Conservation (phyloP, 768 basidiomycete genomes). For the Auriscalpium vulgare region DNA sequence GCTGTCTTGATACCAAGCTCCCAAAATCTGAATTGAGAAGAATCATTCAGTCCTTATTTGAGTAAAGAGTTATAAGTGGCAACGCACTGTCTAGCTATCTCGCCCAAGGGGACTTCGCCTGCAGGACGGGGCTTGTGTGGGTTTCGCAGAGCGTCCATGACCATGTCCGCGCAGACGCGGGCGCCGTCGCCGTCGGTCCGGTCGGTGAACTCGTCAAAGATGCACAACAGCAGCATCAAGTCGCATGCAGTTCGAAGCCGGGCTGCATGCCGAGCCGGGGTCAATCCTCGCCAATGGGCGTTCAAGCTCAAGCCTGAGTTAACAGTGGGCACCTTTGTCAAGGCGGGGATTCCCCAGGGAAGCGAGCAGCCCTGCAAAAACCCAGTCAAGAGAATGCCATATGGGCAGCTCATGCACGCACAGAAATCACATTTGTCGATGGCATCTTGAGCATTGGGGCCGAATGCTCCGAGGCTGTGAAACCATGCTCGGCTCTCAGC, state of each 20-base stretch:
- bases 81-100: constrained; percentile 9
- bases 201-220: constrained; percentile 13
- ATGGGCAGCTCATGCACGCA: neutral
- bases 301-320: neutral
- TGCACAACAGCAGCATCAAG: neutral
- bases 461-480: constrained; percentile 7
- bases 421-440: constrained; percentile 13
- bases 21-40: constrained; percentile 5
- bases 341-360: constrained; percentile 10
- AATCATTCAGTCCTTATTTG: neutral
- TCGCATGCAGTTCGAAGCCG: constrained; percentile 10
- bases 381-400: neutral
- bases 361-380: constrained; percentile 10
- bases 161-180: neutral
- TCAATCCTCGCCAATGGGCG: neutral
- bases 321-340: neutral
- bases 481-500: constrained; percentile 6
- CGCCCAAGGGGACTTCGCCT: constrained; percentile 4
- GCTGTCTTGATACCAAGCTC: constrained; percentile 3
- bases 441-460: constrained; percentile 1
- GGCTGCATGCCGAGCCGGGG: neutral
- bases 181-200: neutral
- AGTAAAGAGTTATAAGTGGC: too few species aligned
- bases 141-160: constrained; percentile 11
- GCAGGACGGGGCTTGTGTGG: constrained; percentile 8